Percentiles rank a stretch among this genome's conserved stretches.
Conservation (phyloP, 2,329 filamentous ascomycete genomes). For the Sarocladiaceae sp. region DNA sequence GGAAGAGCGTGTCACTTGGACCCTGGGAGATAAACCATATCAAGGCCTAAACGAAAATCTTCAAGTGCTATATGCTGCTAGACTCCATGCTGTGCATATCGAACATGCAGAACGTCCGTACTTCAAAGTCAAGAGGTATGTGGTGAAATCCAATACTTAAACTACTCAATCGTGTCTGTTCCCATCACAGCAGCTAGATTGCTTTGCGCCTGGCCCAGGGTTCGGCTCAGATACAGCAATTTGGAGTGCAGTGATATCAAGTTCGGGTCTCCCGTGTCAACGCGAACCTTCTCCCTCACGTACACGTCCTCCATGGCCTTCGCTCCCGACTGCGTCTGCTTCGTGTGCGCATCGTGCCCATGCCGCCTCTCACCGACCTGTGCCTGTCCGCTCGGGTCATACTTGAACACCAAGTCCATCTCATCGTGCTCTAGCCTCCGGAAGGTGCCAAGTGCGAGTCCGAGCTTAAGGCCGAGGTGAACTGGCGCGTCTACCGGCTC, state of each 20-base stretch:
- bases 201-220: constrained; percentile 60
- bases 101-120: too few species aligned
- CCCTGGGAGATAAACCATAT: background rate
- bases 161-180: constrained; percentile 27
- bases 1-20: constrained; percentile 1
- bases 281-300: constrained; percentile 81
- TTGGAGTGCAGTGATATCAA: constrained; percentile 80
- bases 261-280: constrained; percentile 85
- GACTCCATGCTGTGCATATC: too few species aligned
- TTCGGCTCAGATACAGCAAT: constrained; percentile 68
- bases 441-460: constrained; percentile 59
- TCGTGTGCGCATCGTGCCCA: background rate
- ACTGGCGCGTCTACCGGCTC: constrained; percentile 59
- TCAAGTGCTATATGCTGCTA: too few species aligned
- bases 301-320: constrained; percentile 53
- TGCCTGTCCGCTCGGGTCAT: constrained; percentile 29
- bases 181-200: constrained; percentile 77
- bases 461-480: constrained; percentile 60
- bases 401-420: constrained; percentile 69
- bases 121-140: too few species aligned
- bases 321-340: background rate
- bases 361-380: constrained; percentile 10
- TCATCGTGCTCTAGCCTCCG: constrained; percentile 70
- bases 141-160: background rate
- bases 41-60: background rate